phyloP scores from a whole-genome alignment of 345 rosid species.

The Camelina neglecta region DNA sequence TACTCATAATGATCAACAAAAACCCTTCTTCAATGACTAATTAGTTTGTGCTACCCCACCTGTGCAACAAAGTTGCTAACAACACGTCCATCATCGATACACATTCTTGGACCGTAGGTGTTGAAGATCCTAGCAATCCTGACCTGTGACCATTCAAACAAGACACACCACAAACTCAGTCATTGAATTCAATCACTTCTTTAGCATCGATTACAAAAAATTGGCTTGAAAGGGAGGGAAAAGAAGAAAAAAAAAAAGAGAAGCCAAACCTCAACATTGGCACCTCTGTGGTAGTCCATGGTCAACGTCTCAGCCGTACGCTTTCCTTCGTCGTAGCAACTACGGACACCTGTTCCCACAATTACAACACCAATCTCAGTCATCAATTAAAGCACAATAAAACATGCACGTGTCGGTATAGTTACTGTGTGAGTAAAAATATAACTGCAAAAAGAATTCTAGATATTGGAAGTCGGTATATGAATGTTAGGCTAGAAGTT shows the following conservation, averaged over 20 bases:
- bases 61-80: conserved; percentile 92
- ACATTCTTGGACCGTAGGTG: conserved; percentile 90
- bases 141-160: conserved; percentile 49
- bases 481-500: conserved; percentile 5
- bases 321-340: conserved; percentile 88
- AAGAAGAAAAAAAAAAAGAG: neutral
- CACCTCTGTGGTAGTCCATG: conserved; percentile 85
- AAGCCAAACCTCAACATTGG: conserved; percentile 62
- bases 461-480: neutral
- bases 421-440: neutral
- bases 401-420: conserved; percentile 22
- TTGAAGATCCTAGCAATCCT: conserved; percentile 86
- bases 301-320: conserved; percentile 85
- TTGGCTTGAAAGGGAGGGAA: neutral
- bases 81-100: conserved; percentile 88
- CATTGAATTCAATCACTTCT: neutral
- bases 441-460: neutral
- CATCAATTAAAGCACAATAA: conserved; percentile 23
- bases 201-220: neutral
- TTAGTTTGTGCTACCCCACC: conserved; percentile 40
- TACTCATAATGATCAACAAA: conserved; percentile 27
- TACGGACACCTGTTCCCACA: conserved; percentile 64
- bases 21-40: conserved; percentile 6
- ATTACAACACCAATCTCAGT: conserved; percentile 20
- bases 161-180: neutral